A percentile compares a stretch with the other conserved stretches of the same genome.
These are phyloP conservation scores for Colletotrichum aenigma DNA, from an alignment of 2,329 filamentous ascomycete species.

Conservation along the genomic window DNA sequence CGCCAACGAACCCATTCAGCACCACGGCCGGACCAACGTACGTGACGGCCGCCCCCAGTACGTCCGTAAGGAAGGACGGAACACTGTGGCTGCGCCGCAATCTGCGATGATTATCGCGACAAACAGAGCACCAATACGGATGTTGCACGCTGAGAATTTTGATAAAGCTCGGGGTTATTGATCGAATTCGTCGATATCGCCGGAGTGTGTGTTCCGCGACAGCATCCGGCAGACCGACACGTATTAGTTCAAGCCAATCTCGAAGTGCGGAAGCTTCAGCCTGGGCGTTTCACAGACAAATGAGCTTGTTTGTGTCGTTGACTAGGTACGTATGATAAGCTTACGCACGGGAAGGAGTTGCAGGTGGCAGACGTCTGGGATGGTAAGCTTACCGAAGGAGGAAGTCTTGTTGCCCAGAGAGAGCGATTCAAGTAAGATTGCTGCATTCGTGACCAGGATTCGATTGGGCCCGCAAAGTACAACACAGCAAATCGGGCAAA, in stretches of 20 bases:
- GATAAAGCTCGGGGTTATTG: background rate
- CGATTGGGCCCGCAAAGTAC: background rate
- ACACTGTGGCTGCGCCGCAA: background rate
- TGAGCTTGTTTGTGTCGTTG: background rate
- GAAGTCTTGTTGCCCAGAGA: background rate
- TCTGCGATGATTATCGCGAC: background rate
- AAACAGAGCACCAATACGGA: background rate
- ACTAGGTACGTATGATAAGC: background rate
- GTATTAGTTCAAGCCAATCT: background rate
- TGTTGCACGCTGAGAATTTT: background rate
- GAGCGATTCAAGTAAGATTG: background rate
- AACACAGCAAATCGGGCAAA: background rate
- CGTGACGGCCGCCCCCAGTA: background rate
- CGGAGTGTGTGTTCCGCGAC: background rate
- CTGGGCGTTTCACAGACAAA: background rate
- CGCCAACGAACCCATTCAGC: background rate
- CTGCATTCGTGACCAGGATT: background rate
- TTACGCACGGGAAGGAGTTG: background rate
- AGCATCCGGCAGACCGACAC: background rate
- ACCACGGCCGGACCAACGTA: background rate
- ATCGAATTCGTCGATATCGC: background rate
- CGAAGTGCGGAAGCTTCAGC: background rate
- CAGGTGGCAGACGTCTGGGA: background rate
- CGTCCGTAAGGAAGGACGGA: background rate
- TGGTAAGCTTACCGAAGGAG: background rate